Base-by-base conservation (phyloP, 345 rosid genomes). In the Gossypium turneri region DNA sequence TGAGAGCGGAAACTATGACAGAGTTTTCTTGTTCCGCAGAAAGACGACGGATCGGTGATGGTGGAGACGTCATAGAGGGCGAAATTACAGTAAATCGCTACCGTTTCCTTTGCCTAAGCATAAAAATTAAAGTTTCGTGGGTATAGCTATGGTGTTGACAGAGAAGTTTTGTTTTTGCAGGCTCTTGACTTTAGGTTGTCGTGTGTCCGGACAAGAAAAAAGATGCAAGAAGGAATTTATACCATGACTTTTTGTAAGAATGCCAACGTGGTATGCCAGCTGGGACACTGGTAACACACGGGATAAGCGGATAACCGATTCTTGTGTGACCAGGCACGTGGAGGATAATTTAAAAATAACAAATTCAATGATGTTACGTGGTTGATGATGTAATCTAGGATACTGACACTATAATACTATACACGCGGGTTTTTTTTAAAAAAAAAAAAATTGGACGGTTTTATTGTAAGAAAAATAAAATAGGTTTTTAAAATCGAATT, bases 1-100 rank as follows among this genome's bases (percentile, higher is more conserved):
- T 68, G 76, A 79, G 55, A 24, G 84, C 88, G 13, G 88, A 76
- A 70, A 93, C 97, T 81, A 95, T 87, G 83, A 86, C 76, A 10
- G 90, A 75, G 73, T 78, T 76, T 72, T 95, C 99, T 47, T 90
- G 91, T 56, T 92, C 94, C 5, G 48, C 72, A 15, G 88, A 80
- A 67, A 89, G 79, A 15, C 82, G 88, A 43, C 38, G 44, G 41
- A 19, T 15, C 0, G 25, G 80, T 1, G 73, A 78, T 10, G 55
- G 22, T 20, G 67, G 6, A 13, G 80, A 27, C 0, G 15, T 27
- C 2, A 59, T 63, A 2, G 50, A 43, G 72, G 67, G 53, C 4
- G 74, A 56, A 3, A 67, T 3, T 27, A 8, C 17, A 41, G 41
- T 22, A 12, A 63, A 41, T 65, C 72, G 81, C 9, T 65, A 75